Conservation (phyloP, 2,329 filamentous ascomycete species). For the Alternaria hordeiaustralica region DNA sequence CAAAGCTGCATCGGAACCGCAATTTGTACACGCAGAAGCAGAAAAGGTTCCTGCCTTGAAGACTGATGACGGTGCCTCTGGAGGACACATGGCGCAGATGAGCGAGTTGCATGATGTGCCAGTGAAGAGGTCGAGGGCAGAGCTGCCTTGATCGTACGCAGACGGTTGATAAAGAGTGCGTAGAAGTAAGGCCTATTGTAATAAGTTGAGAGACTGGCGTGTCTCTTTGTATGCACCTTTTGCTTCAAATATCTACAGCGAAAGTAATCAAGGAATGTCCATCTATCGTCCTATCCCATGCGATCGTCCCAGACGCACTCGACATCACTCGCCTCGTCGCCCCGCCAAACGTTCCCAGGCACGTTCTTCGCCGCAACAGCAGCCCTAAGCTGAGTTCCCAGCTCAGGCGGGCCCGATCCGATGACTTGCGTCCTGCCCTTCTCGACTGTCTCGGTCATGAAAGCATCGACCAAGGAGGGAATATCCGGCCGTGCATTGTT, state of each 20-base stretch:
- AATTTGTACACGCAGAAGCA: not conserved
- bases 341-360: constrained; percentile 3
- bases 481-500: constrained; percentile 6
- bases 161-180: not conserved
- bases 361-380: constrained; percentile 9
- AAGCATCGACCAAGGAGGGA: not conserved
- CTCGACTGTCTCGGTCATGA: constrained; percentile 7
- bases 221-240: not conserved
- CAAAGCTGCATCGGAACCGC: not conserved
- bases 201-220: not conserved
- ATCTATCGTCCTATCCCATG: not conserved
- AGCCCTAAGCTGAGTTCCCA: constrained; percentile 4
- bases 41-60: not conserved
- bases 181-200: not conserved
- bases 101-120: not conserved
- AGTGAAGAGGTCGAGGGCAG: not conserved
- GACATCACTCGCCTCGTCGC: constrained; percentile 3
- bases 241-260: constrained; percentile 1
- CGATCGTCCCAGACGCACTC: constrained; percentile 12
- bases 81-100: not conserved
- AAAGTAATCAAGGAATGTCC: not conserved
- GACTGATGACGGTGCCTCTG: not conserved
- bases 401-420: not conserved
- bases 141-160: not conserved
- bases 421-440: constrained; percentile 2